phyloP scores from a whole-genome alignment of 176 grass and related monocot species.

The Raddia guianensis region DNA sequence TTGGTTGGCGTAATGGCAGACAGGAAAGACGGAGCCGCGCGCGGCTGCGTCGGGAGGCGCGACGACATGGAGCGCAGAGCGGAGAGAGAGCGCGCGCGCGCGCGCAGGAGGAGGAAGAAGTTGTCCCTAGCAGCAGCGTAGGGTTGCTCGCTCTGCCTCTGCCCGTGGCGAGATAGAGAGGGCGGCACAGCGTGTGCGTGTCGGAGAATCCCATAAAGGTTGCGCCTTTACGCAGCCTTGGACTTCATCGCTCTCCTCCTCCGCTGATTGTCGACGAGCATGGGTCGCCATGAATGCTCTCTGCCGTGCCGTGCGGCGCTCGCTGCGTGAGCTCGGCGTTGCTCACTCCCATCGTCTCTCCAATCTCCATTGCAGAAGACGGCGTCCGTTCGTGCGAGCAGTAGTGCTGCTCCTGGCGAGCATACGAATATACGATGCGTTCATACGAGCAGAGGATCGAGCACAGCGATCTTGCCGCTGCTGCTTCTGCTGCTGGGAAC shows the following conservation, averaged over 20 bases:
- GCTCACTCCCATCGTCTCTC: too few species aligned
- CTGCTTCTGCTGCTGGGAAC: too few species aligned
- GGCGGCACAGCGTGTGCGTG: background rate
- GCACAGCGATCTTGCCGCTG: too few species aligned
- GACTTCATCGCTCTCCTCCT: background rate
- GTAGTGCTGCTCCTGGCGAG: too few species aligned
- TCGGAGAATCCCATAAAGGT: background rate
- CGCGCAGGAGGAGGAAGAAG: background rate
- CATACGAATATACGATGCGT: too few species aligned
- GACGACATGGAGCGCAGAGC: background rate
- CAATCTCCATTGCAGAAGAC: too few species aligned
- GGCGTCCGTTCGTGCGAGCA: too few species aligned
- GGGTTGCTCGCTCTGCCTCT: background rate
- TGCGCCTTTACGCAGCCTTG: background rate
- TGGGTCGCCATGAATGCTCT: too few species aligned
- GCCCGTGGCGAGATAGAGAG: background rate
- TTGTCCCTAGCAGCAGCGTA: background rate
- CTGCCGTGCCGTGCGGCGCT: too few species aligned
- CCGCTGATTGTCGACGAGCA: too few species aligned
- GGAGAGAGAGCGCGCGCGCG: background rate
- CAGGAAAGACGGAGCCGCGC: conserved; percentile 38
- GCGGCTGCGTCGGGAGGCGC: background rate
- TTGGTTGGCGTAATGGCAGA: conserved; percentile 59
- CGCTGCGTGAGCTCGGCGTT: too few species aligned
- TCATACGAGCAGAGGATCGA: too few species aligned